Conservation (phyloP, 2,329 filamentous ascomycete genomes). For the Colletotrichum lini region DNA sequence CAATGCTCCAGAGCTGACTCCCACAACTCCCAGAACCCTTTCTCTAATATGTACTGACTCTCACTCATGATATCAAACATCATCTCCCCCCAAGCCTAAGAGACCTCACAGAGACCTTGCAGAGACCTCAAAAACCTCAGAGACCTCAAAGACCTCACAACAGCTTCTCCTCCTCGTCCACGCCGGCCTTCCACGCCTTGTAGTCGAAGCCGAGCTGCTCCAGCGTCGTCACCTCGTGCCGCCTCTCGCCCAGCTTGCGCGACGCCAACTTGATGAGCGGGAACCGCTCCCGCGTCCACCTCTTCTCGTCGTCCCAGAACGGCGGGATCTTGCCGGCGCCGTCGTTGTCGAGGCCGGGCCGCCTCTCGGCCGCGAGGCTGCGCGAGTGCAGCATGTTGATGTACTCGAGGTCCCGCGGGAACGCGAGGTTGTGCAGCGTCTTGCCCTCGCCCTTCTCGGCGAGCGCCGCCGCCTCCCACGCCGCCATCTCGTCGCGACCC, state of each 20-base stretch:
- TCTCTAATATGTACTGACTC: too few species aligned
- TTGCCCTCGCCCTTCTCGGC: conserved; percentile 59
- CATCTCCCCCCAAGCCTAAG: too few species aligned
- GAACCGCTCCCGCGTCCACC: conserved; percentile 57
- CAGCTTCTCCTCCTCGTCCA: conserved; percentile 26
- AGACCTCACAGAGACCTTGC: too few species aligned
- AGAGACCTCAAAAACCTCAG: too few species aligned
- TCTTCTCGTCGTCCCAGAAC: conserved; percentile 57
- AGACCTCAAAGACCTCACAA: neutral
- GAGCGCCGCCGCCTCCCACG: conserved; percentile 72
- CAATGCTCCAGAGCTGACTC: neutral
- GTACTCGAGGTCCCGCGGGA: conserved; percentile 71
- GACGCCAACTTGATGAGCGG: conserved; percentile 59
- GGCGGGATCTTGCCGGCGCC: conserved; percentile 56
- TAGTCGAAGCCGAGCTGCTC: conserved; percentile 66
- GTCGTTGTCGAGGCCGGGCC: conserved; percentile 51
- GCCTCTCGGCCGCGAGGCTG: conserved; percentile 56
- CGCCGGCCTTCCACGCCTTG: conserved; percentile 47
- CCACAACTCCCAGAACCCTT: neutral
- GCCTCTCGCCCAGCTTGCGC: conserved; percentile 52
- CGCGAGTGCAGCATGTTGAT: conserved; percentile 70
- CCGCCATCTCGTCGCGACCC: conserved; percentile 66
- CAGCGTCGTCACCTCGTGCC: conserved; percentile 52
- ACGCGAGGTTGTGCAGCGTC: conserved; percentile 58
- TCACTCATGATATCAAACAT: too few species aligned